Conservation (phyloP, 225 moss, liverwort and hornwort genomes). For the Polytrichum formosum region DNA sequence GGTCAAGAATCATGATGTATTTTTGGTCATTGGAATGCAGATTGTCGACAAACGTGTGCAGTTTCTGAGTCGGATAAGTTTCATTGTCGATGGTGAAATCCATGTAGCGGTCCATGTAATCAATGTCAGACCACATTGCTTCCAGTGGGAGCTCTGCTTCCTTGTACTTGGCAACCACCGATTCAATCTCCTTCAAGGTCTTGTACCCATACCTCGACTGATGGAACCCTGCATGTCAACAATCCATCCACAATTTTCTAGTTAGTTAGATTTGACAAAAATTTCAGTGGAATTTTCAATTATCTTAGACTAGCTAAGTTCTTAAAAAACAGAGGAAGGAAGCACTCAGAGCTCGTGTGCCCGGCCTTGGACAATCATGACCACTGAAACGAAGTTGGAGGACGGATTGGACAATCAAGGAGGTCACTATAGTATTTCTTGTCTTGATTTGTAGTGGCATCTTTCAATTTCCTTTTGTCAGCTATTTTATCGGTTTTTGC, state of each 20-base stretch:
- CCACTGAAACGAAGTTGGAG: too few species aligned
- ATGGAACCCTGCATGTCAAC: constrained; percentile 47
- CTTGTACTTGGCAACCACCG: constrained; percentile 49
- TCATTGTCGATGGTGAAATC: constrained; percentile 54
- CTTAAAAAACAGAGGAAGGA: too few species aligned
- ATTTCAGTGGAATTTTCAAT: too few species aligned
- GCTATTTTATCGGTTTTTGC: too few species aligned
- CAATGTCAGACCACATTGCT: constrained; percentile 66
- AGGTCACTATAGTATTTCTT: too few species aligned
- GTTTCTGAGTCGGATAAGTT: constrained; percentile 21
- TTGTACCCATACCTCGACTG: constrained; percentile 61
- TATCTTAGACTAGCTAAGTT: too few species aligned
- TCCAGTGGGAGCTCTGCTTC: constrained; percentile 43
- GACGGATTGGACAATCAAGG: too few species aligned
- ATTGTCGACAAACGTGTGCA: constrained; percentile 57
- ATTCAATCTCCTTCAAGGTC: constrained; percentile 37
- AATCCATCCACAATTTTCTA: neutral
- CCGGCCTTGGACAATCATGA: too few species aligned
- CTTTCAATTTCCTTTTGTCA: too few species aligned
- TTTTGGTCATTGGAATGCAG: constrained; percentile 63
- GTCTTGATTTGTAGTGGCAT: too few species aligned
- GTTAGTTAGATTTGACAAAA: too few species aligned
- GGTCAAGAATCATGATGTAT: constrained; percentile 83
- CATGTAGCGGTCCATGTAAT: constrained; percentile 56
- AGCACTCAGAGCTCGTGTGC: too few species aligned